A percentile compares a stretch with the other conserved stretches of the same genome.
These are phyloP conservation scores for Balansia obtecta DNA, from an alignment of 2,329 filamentous ascomycete species.

Conservation along the genomic window DNA sequence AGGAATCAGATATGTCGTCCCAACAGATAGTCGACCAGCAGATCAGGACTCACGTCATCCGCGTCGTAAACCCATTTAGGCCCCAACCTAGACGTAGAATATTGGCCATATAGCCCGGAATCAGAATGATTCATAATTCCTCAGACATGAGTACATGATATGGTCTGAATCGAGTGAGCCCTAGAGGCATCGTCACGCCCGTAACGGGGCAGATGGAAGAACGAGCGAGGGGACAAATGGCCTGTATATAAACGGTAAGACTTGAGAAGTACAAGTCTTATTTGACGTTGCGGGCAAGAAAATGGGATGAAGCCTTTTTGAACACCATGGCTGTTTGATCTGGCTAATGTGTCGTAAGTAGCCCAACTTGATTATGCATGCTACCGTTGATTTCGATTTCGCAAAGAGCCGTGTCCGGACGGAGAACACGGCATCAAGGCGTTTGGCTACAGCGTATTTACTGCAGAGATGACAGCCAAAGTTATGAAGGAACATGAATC, in stretches of 20 bases:
- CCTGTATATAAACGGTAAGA: not conserved
- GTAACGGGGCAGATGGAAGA: too few relatives aligned
- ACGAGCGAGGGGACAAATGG: too few relatives aligned
- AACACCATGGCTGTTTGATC: not conserved
- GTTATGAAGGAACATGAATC: constrained; percentile 12
- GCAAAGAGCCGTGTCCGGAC: too few relatives aligned
- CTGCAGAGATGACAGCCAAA: constrained; percentile 14
- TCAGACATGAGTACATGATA: constrained; percentile 4
- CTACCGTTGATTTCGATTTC: too few relatives aligned
- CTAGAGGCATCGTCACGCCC: not conserved
- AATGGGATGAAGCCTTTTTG: not conserved
- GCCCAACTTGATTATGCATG: too few relatives aligned
- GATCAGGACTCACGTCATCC: too few relatives aligned
- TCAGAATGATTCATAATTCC: constrained; percentile 16
- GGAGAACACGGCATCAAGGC: too few relatives aligned
- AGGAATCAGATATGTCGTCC: too few relatives aligned
- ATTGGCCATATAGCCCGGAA: not conserved
- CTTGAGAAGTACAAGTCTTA: not conserved
- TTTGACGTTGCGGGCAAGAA: not conserved
- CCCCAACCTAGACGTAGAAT: too few relatives aligned
- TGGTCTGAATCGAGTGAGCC: not conserved
- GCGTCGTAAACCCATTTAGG: too few relatives aligned
- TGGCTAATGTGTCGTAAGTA: too few relatives aligned
- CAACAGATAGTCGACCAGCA: too few relatives aligned
- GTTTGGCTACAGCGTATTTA: not conserved